Base-by-base conservation (phyloP, 202 grass and related monocot species). In the Musa balbisiana region DNA sequence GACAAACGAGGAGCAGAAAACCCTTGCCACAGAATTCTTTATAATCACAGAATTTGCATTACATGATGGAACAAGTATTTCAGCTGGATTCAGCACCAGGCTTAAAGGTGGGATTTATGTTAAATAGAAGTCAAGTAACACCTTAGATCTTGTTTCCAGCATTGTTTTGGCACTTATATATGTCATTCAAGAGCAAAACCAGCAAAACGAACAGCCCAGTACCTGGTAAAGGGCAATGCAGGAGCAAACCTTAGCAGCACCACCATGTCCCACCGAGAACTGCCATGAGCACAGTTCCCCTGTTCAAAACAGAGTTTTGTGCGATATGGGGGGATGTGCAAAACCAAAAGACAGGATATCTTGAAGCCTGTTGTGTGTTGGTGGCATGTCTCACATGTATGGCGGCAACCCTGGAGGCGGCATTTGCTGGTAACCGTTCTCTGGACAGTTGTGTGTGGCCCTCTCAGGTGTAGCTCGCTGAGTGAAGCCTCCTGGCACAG, bases 401-500 rank as follows among this genome's bases (percentile, higher is more conserved):
- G 55, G 55, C 55, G 55, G 55, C 55, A 56, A 56, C 17, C 55
- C 15, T 56, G 55, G 55, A 56, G 82, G 50, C 58, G 55, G 55
- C 55, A 17, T 56, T 13, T 56, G 55, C 55, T 56, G 55, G 55
- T 15, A 56, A 15, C 55, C 12, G 17, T 56, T 56, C 2, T 56
- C 55, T 56, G 55, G 55, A 14, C 55, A 56, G 55, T 56, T 56
- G 43, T 85, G 90, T 56, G 15, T 17, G 12, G 2, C 17, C 55
- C 55, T 56, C 17, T 56, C 55, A 19, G 55, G 17, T 56, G 55
- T 56, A 13, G 53, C 82, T 60, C 90, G 79, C 77, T 82, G 73
- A 33, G 67, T 73, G 59, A 92, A 87, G 75, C 78, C 49, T 75
- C 87, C 87, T 53, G 83, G 85, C 8, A 67, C 52, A 62, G 82